Evolutionary conservation across 1,139 yeast genomes (phyloP).

Genomic region (Saccharomycopsis hybrid): DNA sequence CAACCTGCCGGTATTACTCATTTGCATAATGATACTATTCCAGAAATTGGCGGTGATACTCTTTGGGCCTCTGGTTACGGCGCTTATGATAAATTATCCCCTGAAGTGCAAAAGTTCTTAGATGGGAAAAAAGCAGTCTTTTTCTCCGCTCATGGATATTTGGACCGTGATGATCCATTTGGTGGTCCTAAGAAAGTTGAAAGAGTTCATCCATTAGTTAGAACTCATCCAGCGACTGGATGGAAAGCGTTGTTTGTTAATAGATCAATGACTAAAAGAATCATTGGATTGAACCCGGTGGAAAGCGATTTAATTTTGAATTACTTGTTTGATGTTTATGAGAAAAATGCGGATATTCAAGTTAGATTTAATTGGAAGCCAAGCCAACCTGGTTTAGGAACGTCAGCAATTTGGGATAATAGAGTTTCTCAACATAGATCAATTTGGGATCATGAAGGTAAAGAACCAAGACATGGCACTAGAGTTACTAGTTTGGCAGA

Average conservation of each 20-base stretch:
- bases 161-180: conserved; percentile 39
- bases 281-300: conserved; percentile 39
- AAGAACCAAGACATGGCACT: conserved; percentile 42
- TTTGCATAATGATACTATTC: conserved; percentile 41
- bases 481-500: conserved; percentile 56
- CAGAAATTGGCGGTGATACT: conserved; percentile 45
- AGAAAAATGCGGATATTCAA: conserved; percentile 43
- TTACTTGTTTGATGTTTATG: conserved; percentile 31
- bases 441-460: conserved; percentile 45
- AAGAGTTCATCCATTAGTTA: conserved; percentile 41
- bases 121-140: conserved; percentile 45
- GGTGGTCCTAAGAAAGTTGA: conserved; percentile 37
- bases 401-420: conserved; percentile 56
- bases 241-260: conserved; percentile 46
- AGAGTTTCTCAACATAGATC: conserved; percentile 43
- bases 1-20: conserved; percentile 46
- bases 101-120: conserved; percentile 40
- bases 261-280: conserved; percentile 37
- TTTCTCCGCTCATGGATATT: conserved; percentile 37
- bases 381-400: conserved; percentile 42
- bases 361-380: conserved; percentile 52
- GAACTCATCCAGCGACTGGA: conserved; percentile 52
- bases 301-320: conserved; percentile 26
- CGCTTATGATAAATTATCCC: conserved; percentile 45
- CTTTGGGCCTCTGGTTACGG: conserved; percentile 45